phyloP scores from a whole-genome alignment of 768 basidiomycete genomes.

The Filobasidium wieringae region DNA sequence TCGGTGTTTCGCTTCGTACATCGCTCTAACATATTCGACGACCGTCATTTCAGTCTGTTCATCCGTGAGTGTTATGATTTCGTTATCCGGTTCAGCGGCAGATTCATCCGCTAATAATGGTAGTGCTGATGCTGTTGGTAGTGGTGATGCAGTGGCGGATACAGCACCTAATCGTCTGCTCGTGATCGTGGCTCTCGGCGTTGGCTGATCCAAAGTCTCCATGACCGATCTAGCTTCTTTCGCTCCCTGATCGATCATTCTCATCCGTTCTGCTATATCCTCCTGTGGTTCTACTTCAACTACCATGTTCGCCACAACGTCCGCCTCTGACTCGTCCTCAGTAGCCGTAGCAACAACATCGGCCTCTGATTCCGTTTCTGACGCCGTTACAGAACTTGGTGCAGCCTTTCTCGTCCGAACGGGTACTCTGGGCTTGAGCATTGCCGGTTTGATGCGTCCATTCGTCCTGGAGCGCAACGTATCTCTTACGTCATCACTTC shows the following conservation, averaged over 20 bases:
- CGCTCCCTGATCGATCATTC: conserved; percentile 10
- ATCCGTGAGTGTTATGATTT: conserved; percentile 1
- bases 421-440: background rate
- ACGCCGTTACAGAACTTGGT: background rate
- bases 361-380: background rate
- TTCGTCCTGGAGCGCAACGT: background rate
- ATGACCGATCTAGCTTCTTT: conserved; percentile 12
- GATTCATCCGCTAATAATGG: no score
- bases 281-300: background rate
- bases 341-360: background rate
- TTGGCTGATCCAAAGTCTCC: conserved; percentile 6
- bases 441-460: background rate
- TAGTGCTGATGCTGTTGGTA: no score
- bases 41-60: conserved; percentile 11
- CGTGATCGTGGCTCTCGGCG: background rate
- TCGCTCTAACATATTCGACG: conserved; percentile 7
- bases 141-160: no score
- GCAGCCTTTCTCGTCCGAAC: background rate
- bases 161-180: background rate
- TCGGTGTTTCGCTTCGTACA: background rate
- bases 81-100: no score
- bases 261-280: conserved; percentile 2
- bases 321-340: background rate
- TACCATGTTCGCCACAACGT: background rate
- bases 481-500: no score